Evolutionary conservation across 2,329 filamentous ascomycete species (phyloP).

Genomic region (Zymoseptoria brevis): DNA sequence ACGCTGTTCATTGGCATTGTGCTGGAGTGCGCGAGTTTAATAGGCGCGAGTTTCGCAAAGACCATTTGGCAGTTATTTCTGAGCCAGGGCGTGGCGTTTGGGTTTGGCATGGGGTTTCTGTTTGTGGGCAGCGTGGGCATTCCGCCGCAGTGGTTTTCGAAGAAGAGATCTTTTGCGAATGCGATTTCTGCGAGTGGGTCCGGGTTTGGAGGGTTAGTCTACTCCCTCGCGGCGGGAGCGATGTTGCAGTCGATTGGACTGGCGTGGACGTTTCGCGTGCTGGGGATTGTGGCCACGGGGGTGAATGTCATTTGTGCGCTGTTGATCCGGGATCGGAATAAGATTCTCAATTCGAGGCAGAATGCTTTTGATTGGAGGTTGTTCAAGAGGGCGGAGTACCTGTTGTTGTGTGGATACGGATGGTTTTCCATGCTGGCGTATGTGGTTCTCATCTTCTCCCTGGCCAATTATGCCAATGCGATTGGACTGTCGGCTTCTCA

Average conservation of each 20-base stretch:
- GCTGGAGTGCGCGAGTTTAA: slow-evolving; percentile 56
- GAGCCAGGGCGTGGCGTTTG: slow-evolving; percentile 66
- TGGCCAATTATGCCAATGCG: slow-evolving; percentile 63
- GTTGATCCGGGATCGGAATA: slow-evolving; percentile 64
- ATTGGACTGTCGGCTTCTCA: slow-evolving; percentile 61
- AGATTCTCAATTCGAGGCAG: slow-evolving; percentile 59
- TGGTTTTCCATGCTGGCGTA: slow-evolving; percentile 68
- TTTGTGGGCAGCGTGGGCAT: slow-evolving; percentile 63
- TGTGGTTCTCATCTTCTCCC: slow-evolving; percentile 65
- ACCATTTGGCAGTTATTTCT: slow-evolving; percentile 70
- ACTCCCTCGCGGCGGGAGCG: slow-evolving; percentile 58
- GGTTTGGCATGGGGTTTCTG: slow-evolving; percentile 68
- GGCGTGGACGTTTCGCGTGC: slow-evolving; percentile 58
- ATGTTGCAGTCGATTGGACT: slow-evolving; percentile 60
- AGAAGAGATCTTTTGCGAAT: slow-evolving; percentile 60
- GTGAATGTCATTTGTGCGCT: slow-evolving; percentile 58
- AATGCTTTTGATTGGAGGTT: slow-evolving; percentile 57
- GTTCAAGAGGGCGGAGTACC: slow-evolving; percentile 54
- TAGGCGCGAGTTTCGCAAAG: slow-evolving; percentile 61
- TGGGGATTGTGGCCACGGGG: slow-evolving; percentile 55
- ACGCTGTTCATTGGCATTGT: slow-evolving; percentile 58
- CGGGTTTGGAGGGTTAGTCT: slow-evolving; percentile 65
- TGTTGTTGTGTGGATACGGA: slow-evolving; percentile 58
- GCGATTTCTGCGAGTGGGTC: slow-evolving; percentile 61
- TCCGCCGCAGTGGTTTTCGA: slow-evolving; percentile 67